Base-by-base conservation (phyloP, 257 asterid species). In the Rehmannia glutinosa region DNA sequence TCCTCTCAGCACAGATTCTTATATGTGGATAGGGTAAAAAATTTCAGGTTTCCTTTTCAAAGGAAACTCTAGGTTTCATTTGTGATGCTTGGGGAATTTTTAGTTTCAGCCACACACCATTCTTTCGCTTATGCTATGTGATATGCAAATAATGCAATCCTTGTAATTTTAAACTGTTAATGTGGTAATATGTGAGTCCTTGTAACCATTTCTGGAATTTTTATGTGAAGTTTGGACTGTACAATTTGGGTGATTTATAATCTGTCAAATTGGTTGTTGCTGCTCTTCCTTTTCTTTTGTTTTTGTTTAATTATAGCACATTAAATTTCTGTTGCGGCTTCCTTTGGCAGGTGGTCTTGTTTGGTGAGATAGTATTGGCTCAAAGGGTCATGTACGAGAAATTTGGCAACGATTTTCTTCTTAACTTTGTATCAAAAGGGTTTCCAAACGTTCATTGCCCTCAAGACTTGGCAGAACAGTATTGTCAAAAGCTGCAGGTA, bases 351-450 rank as follows among this genome's bases (percentile, higher is more conserved):
- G 76, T 78, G 72, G 53, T 28, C 74, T 77, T 94, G 86, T 89
- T 91, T 41, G 79, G 87, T 7, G 99, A 94, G 85, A 86, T 94
- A 10, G 87, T 94, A 59, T 47, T 76, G 55, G 97, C 95, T 65
- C 99, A 94, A 81, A 89, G 77, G 86, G 85, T 86, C 83, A 91
- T 94, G 96, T 86, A 85, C 41, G 98, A 94, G 81, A 89, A 81
- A 75, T 86, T 84, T 64, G 97, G 99, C 70, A 88, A 85, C 59
- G 93, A 84, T 55, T 94, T 89, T 79, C 83, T 94, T 54, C 78
- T 61, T 51, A 80, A 74, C 68, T 87, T 89, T 64, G 89, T 91
- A 66, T 85, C 98, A 11, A 91, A 87, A 73, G 84, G 97, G 53
- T 84, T 88, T 59, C 80, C 80, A 55, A 72, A 66, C 38, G 85